Base-by-base conservation (phyloP, 2,329 filamentous ascomycete genomes). In the Hypomyces rosellus region DNA sequence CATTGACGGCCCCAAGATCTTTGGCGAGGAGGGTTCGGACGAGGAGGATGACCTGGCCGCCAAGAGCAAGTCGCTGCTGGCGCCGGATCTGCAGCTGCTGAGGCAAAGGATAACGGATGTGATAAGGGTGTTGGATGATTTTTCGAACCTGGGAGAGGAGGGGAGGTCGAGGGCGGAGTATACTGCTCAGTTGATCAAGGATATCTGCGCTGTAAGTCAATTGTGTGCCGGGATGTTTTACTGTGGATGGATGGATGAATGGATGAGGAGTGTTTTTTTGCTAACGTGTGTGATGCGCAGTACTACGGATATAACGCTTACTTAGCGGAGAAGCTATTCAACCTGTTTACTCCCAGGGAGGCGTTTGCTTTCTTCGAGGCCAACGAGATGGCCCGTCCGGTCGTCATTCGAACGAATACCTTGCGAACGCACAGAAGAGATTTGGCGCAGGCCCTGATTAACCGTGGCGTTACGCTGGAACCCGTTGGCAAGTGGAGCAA, bases 401-500 rank as follows among this genome's bases (percentile, higher is more conserved):
- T 99, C 52, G 93, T 99, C 57, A 95, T 99, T 65, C 85, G 93
- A 63, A 97, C 93, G 55, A 99, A 99, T 71, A 99, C 92, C 8
- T 81, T 99, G 52, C 86, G 89, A 60, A 85, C 82, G 36, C 80
- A 84, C 64, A 76, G 82, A 47, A 74, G 82, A 62, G 91, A 95
- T 55, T 85, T 99, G 15, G 93, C 93, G 9, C 91, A 96, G 68
- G 81, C 91, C 1, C 80, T 96, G 53, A 96, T 96, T 76, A 96
- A 96, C 73, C 88, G 92, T 56, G 93, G 93, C 57, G 93, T 99
- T 45, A 95, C 91, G 13, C 81, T 99, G 37, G 92, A 99, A 70
- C 93, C 93, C 2, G 89, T 99, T 15, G 93, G 93, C 54, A 97
- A 97, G 70, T 99, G 93, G 93, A 93, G 88, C 59, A 99, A 99